Evolutionary conservation across 2,329 filamentous ascomycete genomes (phyloP), one percentile per base, ranked within the genome.

Genomic region (Shiraia sp.): DNA sequence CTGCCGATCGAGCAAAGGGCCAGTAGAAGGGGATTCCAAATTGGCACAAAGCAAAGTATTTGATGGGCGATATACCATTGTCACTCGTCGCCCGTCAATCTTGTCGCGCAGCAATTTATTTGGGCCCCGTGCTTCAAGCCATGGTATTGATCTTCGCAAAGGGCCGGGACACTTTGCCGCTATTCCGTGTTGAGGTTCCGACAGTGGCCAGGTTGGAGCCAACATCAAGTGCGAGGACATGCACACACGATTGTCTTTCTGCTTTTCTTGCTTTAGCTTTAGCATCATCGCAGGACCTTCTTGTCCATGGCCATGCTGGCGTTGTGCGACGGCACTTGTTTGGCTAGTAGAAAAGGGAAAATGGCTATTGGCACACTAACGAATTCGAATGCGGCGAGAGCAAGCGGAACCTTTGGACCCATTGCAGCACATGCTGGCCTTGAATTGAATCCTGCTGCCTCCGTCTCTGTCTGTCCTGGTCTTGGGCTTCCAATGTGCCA

Each of bases 161-260:
- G 29, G 59, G 51, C 59, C 56, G 61, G 61, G 54, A 53, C 45
- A 47, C 43, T 44, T 51, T 50, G 51, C 59, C 57, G 61, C 60
- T 42, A 51, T 63, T 57, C 63, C 61, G 63, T 40, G 47, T 50
- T 58, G 53, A 61, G 55, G 53, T 49, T 53, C 55, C 50, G 24
- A 35, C 32, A 23, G 19, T 10, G 6, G 23, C 40, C 36, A 43
- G 36, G 28, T 36, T 34, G 23, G 12, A 23, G 8, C 15, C 23
- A 32, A 32, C 42, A 39, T 32, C 31, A 38, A 39, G 17, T 32
- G 41, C 39, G 41, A 31, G 13, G 13, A 12, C 26, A 5, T 28
- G 5, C 13, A 10, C 17, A 13, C 17, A 23, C n/a, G n/a, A n/a
- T n/a, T n/a, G 17, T 13, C 13, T 25, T 19, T 24, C 35, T 17